Base-by-base conservation (phyloP, 108 stramenopile species). In the Mayamaea pseudoterrestris region DNA sequence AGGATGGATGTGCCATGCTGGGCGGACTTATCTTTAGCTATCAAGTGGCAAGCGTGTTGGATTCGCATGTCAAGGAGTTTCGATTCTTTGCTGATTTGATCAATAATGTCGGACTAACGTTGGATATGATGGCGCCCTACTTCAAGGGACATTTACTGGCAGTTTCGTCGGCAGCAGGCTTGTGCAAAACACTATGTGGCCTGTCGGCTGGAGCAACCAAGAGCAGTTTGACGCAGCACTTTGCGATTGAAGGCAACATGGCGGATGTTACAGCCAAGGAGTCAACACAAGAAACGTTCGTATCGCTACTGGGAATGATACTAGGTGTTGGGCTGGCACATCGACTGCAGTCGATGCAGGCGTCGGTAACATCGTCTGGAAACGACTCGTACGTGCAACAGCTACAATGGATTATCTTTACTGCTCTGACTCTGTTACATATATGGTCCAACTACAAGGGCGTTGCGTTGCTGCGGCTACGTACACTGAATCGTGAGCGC, bases 251-350 rank as follows among this genome's bases (percentile, higher is more conserved):
- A 7, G 86, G 88, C 2, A 95, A 97, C 59, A 78, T 82, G 53
- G 93, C 92, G 1, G 96, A 97, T 58, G 57, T 97, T 40, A 78
- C 65, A 53, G 84, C 94, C 52, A 97, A 97, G 60, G 96, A 97
- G 57, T 77, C 71, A 8, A 88, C 94, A 12, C 96, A 97, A 63
- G 96, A 97, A 58, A 94, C 94, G 0, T 53, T 89, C n/a, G 93
- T 95, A 2, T 92, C 82, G 25, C 54, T 97, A 16, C 37, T 94
- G 14, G 96, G 96, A 17, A 92, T 97, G 83, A 52, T 76, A 3
- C 51, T 72, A 14, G 94, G 92, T 13, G 54, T 87, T 20, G 37
- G 41, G 14, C 45, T 90, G 14, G 78, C 82, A 6, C 49, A 50
- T 22, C 44, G 47, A 28, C 46, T 90, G 22, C 58, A 73, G 47